Evolutionary conservation across 306 rosid genomes (phyloP), one percentile per base, ranked within the genome.

Genomic region (Acmispon strigosus): DNA sequence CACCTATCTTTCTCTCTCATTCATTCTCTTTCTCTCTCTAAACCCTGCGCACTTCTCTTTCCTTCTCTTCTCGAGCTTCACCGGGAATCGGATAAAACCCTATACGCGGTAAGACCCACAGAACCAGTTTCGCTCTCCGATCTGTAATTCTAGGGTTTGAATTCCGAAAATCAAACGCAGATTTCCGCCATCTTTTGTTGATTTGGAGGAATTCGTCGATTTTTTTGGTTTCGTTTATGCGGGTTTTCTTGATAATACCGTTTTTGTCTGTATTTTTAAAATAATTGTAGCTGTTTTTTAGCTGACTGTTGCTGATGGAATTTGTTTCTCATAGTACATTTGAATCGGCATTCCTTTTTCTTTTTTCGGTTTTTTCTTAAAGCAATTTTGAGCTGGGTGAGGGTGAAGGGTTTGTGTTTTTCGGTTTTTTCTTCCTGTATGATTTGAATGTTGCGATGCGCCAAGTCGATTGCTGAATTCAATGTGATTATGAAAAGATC

Each of bases 91-190:
- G 73, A 50, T 76, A 77, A 39, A 69, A 74, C 85, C 84, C 86
- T 77, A 67, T 82, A 43, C 9, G 19, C 45, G 86, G 88, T 69
- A 44, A 86, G 81, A 20, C 2, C 42, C 67, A 2, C 10, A 14
- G 12, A 19, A 65, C 9, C 62, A 20, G 37, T 53, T 83, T 32
- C 53, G 34, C 55, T 32, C 11, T 60, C 80, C 74, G 91, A 84
- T 83, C 88, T 86, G 82, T 39, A 52, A 62, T 61, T 61, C 74
- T 86, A 86, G 91, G 91, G 90, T 81, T 80, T 73, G 16, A 60
- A 56, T 70, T 59, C 15, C 22, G 2, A 50, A 8, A 29, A 4
- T 47, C 22, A 20, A 57, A 64, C 54, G 1, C 1, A 2, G 43
- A 7, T 76, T 70, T 36, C 10, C 44, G 20, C 62, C 14, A 52